Percentiles rank a stretch among this genome's conserved stretches.
Evolutionary conservation across 768 basidiomycete species (phyloP).

Genomic region (Russula griseocarnosa): DNA sequence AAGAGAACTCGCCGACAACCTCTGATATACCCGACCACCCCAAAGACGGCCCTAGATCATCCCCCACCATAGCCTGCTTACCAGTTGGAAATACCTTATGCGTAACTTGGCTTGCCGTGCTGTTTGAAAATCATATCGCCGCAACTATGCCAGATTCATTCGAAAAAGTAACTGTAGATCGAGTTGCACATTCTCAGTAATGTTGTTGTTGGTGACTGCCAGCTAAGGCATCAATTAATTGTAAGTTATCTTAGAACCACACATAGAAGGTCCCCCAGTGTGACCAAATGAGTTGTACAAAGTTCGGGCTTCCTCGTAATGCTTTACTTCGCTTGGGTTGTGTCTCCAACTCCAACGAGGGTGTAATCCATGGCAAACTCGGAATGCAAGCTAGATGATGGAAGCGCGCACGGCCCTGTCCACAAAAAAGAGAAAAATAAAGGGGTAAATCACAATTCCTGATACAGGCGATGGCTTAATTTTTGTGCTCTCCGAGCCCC

Average conservation of each 20-base stretch:
- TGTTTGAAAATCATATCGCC: background rate
- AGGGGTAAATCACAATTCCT: slow-evolving; percentile 15
- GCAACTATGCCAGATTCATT: background rate
- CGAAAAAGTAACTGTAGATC: background rate
- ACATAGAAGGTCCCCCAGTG: background rate
- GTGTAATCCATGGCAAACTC: background rate
- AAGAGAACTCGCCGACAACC: slow-evolving; percentile 45
- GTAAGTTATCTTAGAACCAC: background rate
- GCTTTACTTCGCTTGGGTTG: background rate
- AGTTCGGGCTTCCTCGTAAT: background rate
- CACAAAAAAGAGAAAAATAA: background rate
- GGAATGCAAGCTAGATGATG: background rate
- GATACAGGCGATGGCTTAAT: slow-evolving; percentile 37
- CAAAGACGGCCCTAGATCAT: background rate
- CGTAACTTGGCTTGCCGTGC: too few relatives aligned
- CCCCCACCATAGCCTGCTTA: background rate
- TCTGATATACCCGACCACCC: slow-evolving; percentile 21
- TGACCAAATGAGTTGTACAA: background rate
- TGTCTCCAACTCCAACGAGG: background rate
- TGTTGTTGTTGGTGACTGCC: background rate
- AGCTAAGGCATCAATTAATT: background rate
- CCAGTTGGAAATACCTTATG: background rate
- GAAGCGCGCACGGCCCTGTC: background rate
- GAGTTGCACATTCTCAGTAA: background rate
- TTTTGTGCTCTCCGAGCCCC: slow-evolving; percentile 69